Percentiles rank a stretch among this genome's conserved stretches.
phyloP scores from a whole-genome alignment of 1,284 basidiomycete genomes.

The Fomitopsis schrenkii region DNA sequence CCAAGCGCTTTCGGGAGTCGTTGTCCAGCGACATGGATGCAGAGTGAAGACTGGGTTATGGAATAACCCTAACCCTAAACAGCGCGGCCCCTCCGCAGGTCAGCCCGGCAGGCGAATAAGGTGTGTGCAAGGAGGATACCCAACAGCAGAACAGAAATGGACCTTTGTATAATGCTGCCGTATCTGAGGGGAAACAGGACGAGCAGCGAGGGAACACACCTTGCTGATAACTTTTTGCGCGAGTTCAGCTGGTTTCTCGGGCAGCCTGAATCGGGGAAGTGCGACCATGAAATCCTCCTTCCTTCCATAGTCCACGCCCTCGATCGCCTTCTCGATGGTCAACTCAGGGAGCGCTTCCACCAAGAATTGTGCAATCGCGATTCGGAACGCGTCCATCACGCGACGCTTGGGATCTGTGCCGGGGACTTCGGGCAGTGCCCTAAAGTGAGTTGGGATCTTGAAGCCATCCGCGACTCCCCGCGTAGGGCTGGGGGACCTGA shows the following conservation, averaged over 20 bases:
- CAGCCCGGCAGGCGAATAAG: too few relatives aligned
- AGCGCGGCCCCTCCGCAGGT: not conserved
- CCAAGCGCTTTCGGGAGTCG: too few relatives aligned
- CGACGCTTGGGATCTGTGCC: conserved; percentile 71
- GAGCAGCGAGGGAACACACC: conserved; percentile 36
- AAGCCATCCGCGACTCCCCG: conserved; percentile 9
- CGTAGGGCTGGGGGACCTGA: not conserved
- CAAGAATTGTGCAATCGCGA: conserved; percentile 78
- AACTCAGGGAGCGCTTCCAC: conserved; percentile 67
- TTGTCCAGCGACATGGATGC: too few relatives aligned
- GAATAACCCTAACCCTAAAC: conserved; percentile 10
- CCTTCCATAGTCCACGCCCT: conserved; percentile 87
- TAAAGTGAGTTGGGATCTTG: conserved; percentile 22
- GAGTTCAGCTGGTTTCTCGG: conserved; percentile 79
- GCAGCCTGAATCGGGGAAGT: conserved; percentile 85
- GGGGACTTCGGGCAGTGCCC: conserved; percentile 46
- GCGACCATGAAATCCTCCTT: conserved; percentile 95
- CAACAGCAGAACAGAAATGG: too few relatives aligned
- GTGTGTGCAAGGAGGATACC: not conserved
- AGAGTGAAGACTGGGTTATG: too few relatives aligned
- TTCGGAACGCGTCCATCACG: conserved; percentile 82
- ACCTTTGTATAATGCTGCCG: not conserved
- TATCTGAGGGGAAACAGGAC: too few relatives aligned
- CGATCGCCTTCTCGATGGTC: conserved; percentile 72
- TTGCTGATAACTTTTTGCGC: conserved; percentile 71